phyloP scores from a whole-genome alignment of 2,329 filamentous ascomycete genomes.

The Diaporthe sp. region DNA sequence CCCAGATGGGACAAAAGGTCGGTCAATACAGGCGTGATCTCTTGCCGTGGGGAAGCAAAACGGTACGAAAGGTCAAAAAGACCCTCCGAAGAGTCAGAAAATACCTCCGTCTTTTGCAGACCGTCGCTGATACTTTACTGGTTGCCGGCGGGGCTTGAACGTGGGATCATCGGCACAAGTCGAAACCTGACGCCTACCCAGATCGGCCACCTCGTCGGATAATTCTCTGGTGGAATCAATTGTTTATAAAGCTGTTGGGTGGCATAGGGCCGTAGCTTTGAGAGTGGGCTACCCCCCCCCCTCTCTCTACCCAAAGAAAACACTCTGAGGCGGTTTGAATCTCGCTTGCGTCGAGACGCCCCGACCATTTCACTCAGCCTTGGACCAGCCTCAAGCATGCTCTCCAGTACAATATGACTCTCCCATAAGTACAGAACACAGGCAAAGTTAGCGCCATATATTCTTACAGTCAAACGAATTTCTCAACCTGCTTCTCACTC shows the following conservation, averaged over 20 bases:
- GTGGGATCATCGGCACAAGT: not conserved
- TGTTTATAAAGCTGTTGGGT: not conserved
- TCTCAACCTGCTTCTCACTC: slow-evolving; percentile 47
- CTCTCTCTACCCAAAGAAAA: no score
- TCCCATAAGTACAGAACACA: not conserved
- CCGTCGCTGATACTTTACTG: slow-evolving; percentile 45
- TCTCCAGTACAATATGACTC: not conserved
- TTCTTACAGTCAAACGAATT: not conserved
- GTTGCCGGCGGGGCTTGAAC: slow-evolving; percentile 33
- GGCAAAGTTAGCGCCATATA: no score
- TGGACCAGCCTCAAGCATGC: not conserved
- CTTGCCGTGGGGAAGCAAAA: not conserved
- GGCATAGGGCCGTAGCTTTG: not conserved
- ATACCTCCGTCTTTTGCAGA: slow-evolving; percentile 29
- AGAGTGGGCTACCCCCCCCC: not conserved
- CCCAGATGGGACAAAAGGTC: not conserved
- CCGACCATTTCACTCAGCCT: not conserved
- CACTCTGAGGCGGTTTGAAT: not conserved
- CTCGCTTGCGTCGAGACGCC: not conserved
- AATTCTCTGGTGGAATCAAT: not conserved
- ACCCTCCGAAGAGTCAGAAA: slow-evolving; percentile 29
- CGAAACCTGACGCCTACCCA: slow-evolving; percentile 13
- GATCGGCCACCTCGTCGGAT: not conserved
- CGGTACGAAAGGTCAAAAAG: not conserved
- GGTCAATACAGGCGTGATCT: not conserved